phyloP scores from a whole-genome alignment of 306 rosid species.

The Sphenostylis stenocarpa region DNA sequence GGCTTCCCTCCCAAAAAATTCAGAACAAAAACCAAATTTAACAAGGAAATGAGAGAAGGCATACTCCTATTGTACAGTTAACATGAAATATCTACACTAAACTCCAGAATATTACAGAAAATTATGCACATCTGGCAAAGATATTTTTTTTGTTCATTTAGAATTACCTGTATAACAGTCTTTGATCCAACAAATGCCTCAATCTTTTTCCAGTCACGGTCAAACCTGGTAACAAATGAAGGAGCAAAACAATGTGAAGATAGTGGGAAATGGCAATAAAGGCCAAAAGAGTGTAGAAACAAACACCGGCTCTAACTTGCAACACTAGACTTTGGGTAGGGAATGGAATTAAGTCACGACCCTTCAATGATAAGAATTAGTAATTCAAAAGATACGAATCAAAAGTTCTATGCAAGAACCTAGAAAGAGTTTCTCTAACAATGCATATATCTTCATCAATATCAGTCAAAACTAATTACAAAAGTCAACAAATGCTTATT shows the following conservation, averaged over 20 bases:
- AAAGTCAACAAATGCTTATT: too few relatives aligned
- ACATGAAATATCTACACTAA: neutral
- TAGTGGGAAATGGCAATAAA: neutral
- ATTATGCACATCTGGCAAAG: neutral
- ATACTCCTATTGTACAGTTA: neutral
- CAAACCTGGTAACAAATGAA: constrained; percentile 54
- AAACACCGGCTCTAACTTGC: neutral
- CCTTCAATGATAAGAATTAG: neutral
- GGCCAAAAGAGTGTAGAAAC: neutral
- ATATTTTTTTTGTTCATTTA: constrained; percentile 2
- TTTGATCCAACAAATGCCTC: constrained; percentile 86
- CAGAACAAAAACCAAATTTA: neutral
- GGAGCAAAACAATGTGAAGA: neutral
- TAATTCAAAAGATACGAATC: too few relatives aligned
- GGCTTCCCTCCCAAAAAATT: neutral
- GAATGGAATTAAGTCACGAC: neutral
- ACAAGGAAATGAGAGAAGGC: neutral
- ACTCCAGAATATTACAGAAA: neutral
- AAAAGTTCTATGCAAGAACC: too few relatives aligned
- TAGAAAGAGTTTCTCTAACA: too few relatives aligned
- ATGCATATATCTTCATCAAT: too few relatives aligned
- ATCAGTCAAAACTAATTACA: too few relatives aligned
- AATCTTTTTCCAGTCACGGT: constrained; percentile 91
- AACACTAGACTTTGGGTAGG: neutral
- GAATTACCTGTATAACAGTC: constrained; percentile 76